phyloP scores from a whole-genome alignment of 2,329 filamentous ascomycete species.

The Pseudocercospora eumusae region DNA sequence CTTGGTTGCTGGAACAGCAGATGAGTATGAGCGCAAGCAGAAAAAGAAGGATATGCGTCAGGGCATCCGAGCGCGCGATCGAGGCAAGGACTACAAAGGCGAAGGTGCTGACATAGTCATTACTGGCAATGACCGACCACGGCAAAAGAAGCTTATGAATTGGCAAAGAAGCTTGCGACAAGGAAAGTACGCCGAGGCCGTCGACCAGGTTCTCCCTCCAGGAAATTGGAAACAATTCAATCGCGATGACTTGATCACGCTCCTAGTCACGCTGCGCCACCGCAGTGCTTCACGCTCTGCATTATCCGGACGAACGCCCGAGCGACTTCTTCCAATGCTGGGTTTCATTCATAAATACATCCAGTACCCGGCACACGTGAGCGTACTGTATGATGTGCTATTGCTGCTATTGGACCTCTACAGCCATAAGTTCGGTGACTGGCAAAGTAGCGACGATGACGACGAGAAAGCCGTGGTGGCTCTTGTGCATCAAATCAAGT shows the following conservation, averaged over 20 bases:
- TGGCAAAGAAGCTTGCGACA: slow-evolving; percentile 85
- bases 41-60: slow-evolving; percentile 63
- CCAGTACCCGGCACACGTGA: slow-evolving; percentile 76
- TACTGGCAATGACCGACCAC: slow-evolving; percentile 67
- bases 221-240: slow-evolving; percentile 26
- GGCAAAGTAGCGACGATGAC: slow-evolving; percentile 34
- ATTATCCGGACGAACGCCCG: slow-evolving; percentile 77
- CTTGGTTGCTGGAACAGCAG: slow-evolving; percentile 73
- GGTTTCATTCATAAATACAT: slow-evolving; percentile 81
- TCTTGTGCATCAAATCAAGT: slow-evolving; percentile 69
- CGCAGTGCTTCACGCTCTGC: slow-evolving; percentile 81
- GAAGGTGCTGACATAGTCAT: slow-evolving; percentile 88
- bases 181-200: slow-evolving; percentile 72
- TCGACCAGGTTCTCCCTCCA: slow-evolving; percentile 70
- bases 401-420: slow-evolving; percentile 86
- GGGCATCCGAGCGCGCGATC: slow-evolving; percentile 60
- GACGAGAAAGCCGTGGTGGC: slow-evolving; percentile 43
- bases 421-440: slow-evolving; percentile 67
- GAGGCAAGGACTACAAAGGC: slow-evolving; percentile 77
- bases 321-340: slow-evolving; percentile 76
- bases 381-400: slow-evolving; percentile 78
- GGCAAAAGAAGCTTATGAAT: slow-evolving; percentile 63
- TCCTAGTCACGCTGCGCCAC: slow-evolving; percentile 82
- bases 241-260: slow-evolving; percentile 61
- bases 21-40: slow-evolving; percentile 71